A percentile compares a stretch with the other conserved stretches of the same genome.
These are phyloP conservation scores for Mangifera indica DNA, from an alignment of 345 rosid species.

Conservation along the genomic window DNA sequence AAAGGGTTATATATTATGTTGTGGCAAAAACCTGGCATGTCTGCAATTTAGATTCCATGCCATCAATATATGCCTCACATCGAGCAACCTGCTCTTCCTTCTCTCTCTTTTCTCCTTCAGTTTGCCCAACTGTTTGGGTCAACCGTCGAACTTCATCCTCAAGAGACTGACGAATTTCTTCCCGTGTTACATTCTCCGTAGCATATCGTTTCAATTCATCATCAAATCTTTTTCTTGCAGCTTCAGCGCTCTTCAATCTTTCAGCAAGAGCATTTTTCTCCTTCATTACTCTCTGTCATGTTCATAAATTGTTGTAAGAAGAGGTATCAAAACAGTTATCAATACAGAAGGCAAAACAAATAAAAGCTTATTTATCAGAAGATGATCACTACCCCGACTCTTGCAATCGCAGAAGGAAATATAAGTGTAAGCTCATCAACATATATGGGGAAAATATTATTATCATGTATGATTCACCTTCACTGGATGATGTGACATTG, in stretches of 20 bases:
- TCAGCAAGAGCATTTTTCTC: conserved; percentile 94
- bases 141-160: conserved; percentile 85
- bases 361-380: neutral
- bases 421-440: neutral
- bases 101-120: conserved; percentile 90
- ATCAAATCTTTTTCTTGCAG: conserved; percentile 88
- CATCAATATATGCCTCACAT: conserved; percentile 90
- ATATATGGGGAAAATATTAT: too few species aligned
- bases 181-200: conserved; percentile 78
- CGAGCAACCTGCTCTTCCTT: conserved; percentile 91
- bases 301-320: conserved; percentile 27
- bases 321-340: conserved; percentile 2
- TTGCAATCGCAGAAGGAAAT: neutral
- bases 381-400: neutral
- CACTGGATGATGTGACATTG: too few species aligned
- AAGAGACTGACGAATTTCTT: conserved; percentile 83
- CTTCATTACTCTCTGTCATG: conserved; percentile 75
- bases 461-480: neutral
- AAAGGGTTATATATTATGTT: neutral
- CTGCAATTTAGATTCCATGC: conserved; percentile 86
- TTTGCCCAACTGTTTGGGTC: conserved; percentile 86
- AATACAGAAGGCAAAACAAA: neutral
- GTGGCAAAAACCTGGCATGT: conserved; percentile 72
- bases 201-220: conserved; percentile 85
- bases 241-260: conserved; percentile 81